Base-by-base conservation (phyloP, 495 filamentous ascomycete genomes). In the Zalerion maritima region DNA sequence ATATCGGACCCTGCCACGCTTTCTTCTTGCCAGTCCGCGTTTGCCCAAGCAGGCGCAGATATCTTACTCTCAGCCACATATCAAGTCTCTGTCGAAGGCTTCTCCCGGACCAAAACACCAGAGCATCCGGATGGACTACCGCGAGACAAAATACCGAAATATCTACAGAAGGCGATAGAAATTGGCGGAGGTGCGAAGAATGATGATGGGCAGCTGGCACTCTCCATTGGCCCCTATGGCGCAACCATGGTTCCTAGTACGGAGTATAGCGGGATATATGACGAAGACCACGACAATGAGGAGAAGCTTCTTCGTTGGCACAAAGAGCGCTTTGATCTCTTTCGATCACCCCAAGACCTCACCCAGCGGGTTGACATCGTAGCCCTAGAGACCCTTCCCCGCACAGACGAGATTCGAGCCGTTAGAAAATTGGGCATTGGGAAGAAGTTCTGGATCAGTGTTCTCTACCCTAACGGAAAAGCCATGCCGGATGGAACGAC, bases 51-150 rank as follows among this genome's bases (percentile, higher is more conserved):
- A 14, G 70, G 69, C 18, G 64, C 62, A 7, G 69, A 78, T 41
- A 53, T 80, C 11, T 36, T 78, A 11, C 50, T 71, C 12, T 76
- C 67, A 13, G 72, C 72, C 3, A 80, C 75, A 4, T 78, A 80
- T 45, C 73, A 80, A 50, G 55, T 64, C 2, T 69, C 61, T 0
- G 36, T 51, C 5, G 56, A 67, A 9, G 73, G 67, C 0, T 77
- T 76, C 34, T 33, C 36, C 3, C 47, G 47, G 12, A 58, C 56
- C 12, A 42, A 37, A 35, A 46, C 45, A 8, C 11, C 39, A 11
- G 26, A 28, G 3, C 36, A 41, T 16, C 43, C 48, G 1, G 27
- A 31, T 2, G 46, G 47, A 15, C 34, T 56, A 25, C 2, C n/a
- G 2, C 35, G 43, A 8, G 6, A 20, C 15, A 37, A 40, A 9